These are phyloP conservation scores for Boechera divaricarpa DNA, from an alignment of 345 rosid species.

Conservation along the genomic window DNA sequence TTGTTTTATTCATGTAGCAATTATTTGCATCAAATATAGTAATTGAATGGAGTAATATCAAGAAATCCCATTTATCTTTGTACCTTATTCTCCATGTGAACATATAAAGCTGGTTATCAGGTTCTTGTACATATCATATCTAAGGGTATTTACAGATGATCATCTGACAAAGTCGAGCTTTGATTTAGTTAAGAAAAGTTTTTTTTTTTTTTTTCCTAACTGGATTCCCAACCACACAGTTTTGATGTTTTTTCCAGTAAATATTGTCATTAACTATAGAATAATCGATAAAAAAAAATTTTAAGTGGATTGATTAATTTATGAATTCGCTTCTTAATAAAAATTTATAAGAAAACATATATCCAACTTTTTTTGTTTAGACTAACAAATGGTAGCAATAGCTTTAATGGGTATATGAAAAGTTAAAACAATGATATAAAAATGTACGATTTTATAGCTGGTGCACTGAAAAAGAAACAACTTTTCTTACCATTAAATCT, in stretches of 20 bases:
- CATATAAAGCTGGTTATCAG: constrained; percentile 31
- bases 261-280: background rate
- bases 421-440: constrained; percentile 41
- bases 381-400: constrained; percentile 5
- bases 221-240: background rate
- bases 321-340: background rate
- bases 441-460: constrained; percentile 37
- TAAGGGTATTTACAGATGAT: constrained; percentile 6
- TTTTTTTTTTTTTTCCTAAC: background rate
- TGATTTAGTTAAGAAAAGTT: background rate
- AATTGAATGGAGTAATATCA: constrained; percentile 17
- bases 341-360: background rate
- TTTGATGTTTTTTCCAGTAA: background rate
- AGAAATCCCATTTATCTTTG: constrained; percentile 29
- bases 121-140: constrained; percentile 35
- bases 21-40: constrained; percentile 36
- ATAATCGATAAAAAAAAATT: background rate
- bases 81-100: constrained; percentile 44
- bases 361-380: background rate
- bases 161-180: constrained; percentile 7
- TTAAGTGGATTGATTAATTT: background rate
- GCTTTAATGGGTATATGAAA: constrained; percentile 33
- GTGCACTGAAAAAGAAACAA: constrained; percentile 52
- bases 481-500: constrained; percentile 41
- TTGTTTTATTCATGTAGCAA: constrained; percentile 34